These are phyloP conservation scores for Paragyromitra xinjiangensis DNA, from an alignment of 495 filamentous ascomycete species.

Conservation along the genomic window DNA sequence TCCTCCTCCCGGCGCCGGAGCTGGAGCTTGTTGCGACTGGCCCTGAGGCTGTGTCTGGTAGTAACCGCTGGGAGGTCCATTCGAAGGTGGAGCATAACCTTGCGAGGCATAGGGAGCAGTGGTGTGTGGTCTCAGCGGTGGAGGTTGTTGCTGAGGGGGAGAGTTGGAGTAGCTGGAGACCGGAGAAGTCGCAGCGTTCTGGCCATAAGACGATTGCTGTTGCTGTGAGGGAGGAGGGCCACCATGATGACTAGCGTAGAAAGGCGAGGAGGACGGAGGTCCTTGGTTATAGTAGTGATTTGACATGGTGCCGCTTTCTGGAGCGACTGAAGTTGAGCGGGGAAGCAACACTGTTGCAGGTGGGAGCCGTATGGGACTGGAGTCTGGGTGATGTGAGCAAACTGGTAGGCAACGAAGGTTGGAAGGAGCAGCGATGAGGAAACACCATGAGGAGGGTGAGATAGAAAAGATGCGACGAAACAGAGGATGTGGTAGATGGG, in stretches of 20 bases:
- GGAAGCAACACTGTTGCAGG: slow-evolving; percentile 39
- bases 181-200: slow-evolving; percentile 27
- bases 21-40: slow-evolving; percentile 23
- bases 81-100: slow-evolving; percentile 45
- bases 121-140: slow-evolving; percentile 51
- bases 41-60: slow-evolving; percentile 28
- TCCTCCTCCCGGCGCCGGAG: slow-evolving; percentile 1
- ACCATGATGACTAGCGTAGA: slow-evolving; percentile 23
- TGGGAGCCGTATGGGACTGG: neutral
- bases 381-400: neutral
- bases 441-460: neutral
- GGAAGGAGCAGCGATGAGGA: neutral
- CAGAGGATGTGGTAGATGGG: neutral
- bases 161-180: slow-evolving; percentile 43
- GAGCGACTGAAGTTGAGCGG: slow-evolving; percentile 43
- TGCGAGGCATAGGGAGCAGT: slow-evolving; percentile 43
- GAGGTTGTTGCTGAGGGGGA: slow-evolving; percentile 46
- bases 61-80: slow-evolving; percentile 14
- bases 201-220: slow-evolving; percentile 22
- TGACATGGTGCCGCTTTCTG: slow-evolving; percentile 45
- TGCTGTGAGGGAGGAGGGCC: slow-evolving; percentile 6
- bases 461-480: neutral
- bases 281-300: slow-evolving; percentile 28
- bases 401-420: neutral
- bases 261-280: slow-evolving; percentile 26